Evolutionary conservation across 78 protist genomes (phyloP).

Genomic region (Creolimax fragrantissima): DNA sequence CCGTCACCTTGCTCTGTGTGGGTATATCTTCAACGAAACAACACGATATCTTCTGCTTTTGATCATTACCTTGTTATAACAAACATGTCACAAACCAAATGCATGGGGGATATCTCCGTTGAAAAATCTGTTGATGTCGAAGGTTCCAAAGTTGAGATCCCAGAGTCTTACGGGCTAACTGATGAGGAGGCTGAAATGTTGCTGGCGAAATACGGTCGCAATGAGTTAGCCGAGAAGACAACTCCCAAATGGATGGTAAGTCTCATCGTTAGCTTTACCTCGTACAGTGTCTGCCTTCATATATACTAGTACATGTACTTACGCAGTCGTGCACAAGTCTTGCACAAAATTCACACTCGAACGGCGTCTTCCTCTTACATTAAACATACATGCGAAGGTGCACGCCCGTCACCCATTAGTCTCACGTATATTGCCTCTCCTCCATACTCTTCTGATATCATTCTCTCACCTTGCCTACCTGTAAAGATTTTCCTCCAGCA

Average conservation of each 20-base stretch:
- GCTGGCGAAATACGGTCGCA: constrained; percentile 27
- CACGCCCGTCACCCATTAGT: not conserved
- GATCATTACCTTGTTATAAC: too few species aligned
- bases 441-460: not conserved
- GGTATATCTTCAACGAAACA: too few species aligned
- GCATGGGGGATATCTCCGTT: not conserved
- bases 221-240: constrained; percentile 27
- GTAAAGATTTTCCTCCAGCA: not conserved
- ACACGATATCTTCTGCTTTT: too few species aligned
- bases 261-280: not conserved
- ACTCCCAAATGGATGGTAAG: constrained; percentile 8
- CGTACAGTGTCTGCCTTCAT: constrained; percentile 10
- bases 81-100: not conserved
- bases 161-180: constrained; percentile 11
- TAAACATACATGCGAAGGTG: not conserved
- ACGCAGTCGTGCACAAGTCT: too few species aligned
- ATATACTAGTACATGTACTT: too few species aligned
- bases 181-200: constrained; percentile 14
- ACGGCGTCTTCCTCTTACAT: not conserved
- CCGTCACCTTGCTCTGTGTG: not conserved
- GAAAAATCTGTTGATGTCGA: not conserved
- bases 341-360: not conserved
- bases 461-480: not conserved
- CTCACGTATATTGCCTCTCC: not conserved
- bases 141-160: too few species aligned